phyloP scores from a whole-genome alignment of 257 asterid species.

The Mentha longifolia region DNA sequence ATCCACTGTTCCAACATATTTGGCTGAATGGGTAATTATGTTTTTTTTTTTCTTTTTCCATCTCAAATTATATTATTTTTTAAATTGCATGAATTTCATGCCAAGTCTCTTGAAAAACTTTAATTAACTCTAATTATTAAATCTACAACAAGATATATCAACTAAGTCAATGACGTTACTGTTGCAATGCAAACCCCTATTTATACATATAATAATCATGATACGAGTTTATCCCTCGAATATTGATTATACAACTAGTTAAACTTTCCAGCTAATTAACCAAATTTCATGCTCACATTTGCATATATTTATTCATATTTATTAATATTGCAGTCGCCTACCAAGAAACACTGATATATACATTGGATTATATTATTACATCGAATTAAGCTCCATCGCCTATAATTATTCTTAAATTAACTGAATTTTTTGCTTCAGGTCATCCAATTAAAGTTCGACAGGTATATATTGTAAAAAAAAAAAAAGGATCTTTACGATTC shows the following conservation, averaged over 20 bases:
- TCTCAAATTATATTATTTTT: background rate
- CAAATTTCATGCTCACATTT: background rate
- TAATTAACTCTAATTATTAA: constrained; percentile 17
- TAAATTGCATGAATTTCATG: constrained; percentile 21
- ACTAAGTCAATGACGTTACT: constrained; percentile 6
- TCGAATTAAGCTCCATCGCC: no score
- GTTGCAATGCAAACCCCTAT: background rate
- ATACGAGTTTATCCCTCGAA: background rate
- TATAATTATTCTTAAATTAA: no score
- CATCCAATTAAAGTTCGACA: no score
- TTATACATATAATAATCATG: background rate
- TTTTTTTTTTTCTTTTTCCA: constrained; percentile 28
- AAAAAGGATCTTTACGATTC: no score
- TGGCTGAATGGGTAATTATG: constrained; percentile 7
- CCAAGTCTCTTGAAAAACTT: constrained; percentile 28
- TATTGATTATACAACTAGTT: background rate
- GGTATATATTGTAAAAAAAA: no score
- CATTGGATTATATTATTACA: no score
- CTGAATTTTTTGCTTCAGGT: no score
- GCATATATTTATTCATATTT: no score
- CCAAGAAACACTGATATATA: no score
- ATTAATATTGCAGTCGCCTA: no score
- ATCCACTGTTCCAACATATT: background rate
- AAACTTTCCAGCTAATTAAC: constrained; percentile 6
- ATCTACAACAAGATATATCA: background rate